Base-by-base conservation (phyloP, 208 protist species). In the Trypanosoma scelopori region DNA sequence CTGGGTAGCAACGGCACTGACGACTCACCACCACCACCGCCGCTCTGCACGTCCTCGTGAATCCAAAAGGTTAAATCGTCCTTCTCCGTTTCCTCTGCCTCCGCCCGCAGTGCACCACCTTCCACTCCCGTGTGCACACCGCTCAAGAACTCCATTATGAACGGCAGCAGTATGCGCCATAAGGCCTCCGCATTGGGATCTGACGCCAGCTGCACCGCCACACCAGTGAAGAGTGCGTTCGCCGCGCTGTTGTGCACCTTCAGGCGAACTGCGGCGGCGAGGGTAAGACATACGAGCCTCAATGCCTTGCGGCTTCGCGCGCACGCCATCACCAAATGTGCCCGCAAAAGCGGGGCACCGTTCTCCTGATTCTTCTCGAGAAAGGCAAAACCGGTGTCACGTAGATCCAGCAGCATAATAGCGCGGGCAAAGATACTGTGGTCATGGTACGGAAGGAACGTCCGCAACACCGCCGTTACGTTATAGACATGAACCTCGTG, bases 401-500 rank as follows among this genome's bases (percentile, higher is more conserved):
- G 85, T 32, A 95, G 63, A 65, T 95, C 89, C 22, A 95, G 71
- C 65, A 95, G 61, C 61, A 93, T 76, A 16, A 95, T 39, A 46
- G 73, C 81, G 9, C 86, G 84, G 20, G 82, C 79, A 57, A 95
- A 95, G 30, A 95, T 60, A 49, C 83, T 89, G 74, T 95, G 89
- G 57, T 95, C 89, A 69, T 95, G 89, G 55, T 92, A 92, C 18
- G 89, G 89, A 39, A 95, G 28, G 60, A 95, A 92, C 27, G 84
- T 76, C 13, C 84, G 78, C 20, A 95, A 71, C 12, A 95, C 84
- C 2, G 82, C 70, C 1, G 41, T 45, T 11, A 85, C 82, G 65
- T 95, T 91, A 76, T 91, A 91, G 62, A 91, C 73, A 74, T 95
- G 89, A 18, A 93, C 81, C 73, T 95, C 85, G 53, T 90, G 76